Conservation (phyloP, 345 rosid genomes). For the Murraya paniculata region DNA sequence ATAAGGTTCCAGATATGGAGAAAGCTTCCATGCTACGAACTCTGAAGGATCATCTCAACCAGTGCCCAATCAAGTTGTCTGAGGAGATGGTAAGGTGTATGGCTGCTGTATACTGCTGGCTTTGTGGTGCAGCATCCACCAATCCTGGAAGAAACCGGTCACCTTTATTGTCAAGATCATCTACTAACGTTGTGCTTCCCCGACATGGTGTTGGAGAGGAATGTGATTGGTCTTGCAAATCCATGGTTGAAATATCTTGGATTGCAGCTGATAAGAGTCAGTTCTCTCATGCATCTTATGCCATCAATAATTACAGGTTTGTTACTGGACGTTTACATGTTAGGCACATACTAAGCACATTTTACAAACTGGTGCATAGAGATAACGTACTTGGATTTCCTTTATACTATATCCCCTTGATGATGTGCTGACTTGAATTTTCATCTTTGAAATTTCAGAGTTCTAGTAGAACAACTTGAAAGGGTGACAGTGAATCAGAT, state of each 20-base stretch:
- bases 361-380: neutral
- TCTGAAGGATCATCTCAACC: constrained; percentile 76
- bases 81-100: constrained; percentile 91
- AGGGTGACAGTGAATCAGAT: constrained; percentile 54
- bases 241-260: constrained; percentile 71
- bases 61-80: constrained; percentile 86
- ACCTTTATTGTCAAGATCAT: constrained; percentile 56
- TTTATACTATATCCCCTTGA: neutral
- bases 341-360: neutral
- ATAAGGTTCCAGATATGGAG: constrained; percentile 28
- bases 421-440: neutral
- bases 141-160: constrained; percentile 43
- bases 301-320: constrained; percentile 75
- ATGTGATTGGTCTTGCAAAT: constrained; percentile 64
- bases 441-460: constrained; percentile 44
- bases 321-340: neutral
- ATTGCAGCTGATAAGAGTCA: constrained; percentile 63
- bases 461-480: constrained; percentile 86
- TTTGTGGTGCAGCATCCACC: constrained; percentile 43
- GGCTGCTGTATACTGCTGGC: constrained; percentile 87
- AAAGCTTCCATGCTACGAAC: constrained; percentile 40
- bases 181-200: constrained; percentile 64
- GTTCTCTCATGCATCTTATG: constrained; percentile 66
- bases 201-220: constrained; percentile 43
- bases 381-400: neutral